Percentiles rank a stretch among this genome's conserved stretches.
Evolutionary conservation across 306 rosid species (phyloP).

Genomic region (Ormosia emarginata): DNA sequence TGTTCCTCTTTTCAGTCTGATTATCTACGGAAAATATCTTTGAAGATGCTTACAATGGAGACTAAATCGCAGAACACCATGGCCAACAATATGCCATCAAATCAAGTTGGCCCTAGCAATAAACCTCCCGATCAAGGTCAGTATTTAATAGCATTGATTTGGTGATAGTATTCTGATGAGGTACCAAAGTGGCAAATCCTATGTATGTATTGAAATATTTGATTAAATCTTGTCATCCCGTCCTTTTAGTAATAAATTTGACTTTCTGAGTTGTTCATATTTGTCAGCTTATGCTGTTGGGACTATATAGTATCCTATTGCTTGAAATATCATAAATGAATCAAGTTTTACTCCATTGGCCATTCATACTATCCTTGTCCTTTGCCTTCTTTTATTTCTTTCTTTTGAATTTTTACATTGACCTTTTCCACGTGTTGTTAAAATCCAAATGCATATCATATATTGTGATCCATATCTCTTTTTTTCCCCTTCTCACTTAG

Average conservation of each 20-base stretch:
- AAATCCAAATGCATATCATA: neutral
- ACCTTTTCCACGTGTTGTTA: neutral
- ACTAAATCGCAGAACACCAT: slow-evolving; percentile 43
- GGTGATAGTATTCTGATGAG: neutral
- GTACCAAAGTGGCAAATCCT: neutral
- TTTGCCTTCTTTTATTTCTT: neutral
- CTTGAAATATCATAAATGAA: neutral
- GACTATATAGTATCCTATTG: neutral
- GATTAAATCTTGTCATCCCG: neutral
- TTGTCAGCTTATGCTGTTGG: neutral
- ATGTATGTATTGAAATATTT: neutral
- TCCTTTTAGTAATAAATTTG: neutral
- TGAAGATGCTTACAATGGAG: slow-evolving; percentile 55
- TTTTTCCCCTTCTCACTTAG: neutral
- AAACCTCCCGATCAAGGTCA: slow-evolving; percentile 62
- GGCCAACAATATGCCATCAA: slow-evolving; percentile 36
- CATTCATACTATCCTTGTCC: neutral
- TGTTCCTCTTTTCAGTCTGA: slow-evolving; percentile 33
- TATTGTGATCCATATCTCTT: slow-evolving; percentile 11
- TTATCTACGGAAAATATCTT: slow-evolving; percentile 38
- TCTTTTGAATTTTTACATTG: neutral
- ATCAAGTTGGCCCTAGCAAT: slow-evolving; percentile 46
- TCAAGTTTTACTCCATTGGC: neutral
- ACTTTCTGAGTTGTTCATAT: neutral
- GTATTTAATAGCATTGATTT: neutral